Evolutionary conservation across 257 asterid species (phyloP).

Genomic region (Linderniella brevidens): DNA sequence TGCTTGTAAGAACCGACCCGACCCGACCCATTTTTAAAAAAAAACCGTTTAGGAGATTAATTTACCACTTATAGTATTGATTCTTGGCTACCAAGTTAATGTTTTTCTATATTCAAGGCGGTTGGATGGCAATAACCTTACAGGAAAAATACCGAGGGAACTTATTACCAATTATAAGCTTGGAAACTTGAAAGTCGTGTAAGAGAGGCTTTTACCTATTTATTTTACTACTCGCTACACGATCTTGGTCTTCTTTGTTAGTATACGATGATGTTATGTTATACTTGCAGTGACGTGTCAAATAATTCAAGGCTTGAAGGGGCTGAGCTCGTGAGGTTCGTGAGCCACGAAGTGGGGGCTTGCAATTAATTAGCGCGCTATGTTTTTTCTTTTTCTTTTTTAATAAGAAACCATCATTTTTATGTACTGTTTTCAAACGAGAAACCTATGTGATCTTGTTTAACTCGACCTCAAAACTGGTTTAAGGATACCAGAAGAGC

Average conservation of each 20-base stretch:
- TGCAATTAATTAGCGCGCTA: conserved; percentile 2
- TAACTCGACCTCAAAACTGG: no score
- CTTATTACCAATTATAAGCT: conserved; percentile 42
- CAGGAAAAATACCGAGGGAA: conserved; percentile 47
- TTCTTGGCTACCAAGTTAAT: no score
- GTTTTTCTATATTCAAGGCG: conserved; percentile 27
- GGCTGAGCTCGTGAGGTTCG: conserved; percentile 56
- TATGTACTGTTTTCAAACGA: no score
- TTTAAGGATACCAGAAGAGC: no score
- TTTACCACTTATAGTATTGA: no score
- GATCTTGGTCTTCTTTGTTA: background rate
- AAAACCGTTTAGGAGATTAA: no score
- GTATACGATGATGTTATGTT: no score
- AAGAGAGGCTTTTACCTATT: conserved; percentile 10
- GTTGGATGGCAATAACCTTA: conserved; percentile 33
- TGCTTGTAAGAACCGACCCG: conserved; percentile 32
- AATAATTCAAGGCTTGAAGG: conserved; percentile 48
- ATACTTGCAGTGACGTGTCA: conserved; percentile 36
- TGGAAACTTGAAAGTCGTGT: conserved; percentile 47
- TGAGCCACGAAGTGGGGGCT: conserved; percentile 30
- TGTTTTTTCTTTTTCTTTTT: no score
- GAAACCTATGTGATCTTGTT: no score
- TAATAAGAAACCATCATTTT: no score
- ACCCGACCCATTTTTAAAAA: no score
- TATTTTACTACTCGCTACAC: no score